A percentile compares a stretch with the other conserved stretches of the same genome.
Evolutionary conservation across 345 rosid species (phyloP).

Genomic region (Lumnitzera littorea): DNA sequence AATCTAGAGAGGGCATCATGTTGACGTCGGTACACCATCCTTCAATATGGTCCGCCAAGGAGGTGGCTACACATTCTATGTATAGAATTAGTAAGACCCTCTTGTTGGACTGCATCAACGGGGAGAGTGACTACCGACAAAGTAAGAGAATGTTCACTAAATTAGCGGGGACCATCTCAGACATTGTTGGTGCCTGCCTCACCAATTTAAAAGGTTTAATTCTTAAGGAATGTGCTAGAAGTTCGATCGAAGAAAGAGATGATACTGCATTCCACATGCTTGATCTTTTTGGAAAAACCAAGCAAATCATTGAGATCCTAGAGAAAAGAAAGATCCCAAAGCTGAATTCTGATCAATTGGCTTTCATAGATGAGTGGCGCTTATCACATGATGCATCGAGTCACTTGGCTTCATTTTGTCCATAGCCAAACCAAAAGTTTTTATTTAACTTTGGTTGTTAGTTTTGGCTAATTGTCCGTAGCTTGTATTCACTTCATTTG

Average conservation of each 20-base stretch:
- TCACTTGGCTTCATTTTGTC: neutral
- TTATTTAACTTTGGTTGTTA: too few relatives aligned
- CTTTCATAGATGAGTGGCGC: conserved; percentile 50
- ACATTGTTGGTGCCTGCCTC: conserved; percentile 70
- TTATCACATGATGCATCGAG: conserved; percentile 16
- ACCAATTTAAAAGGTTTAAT: conserved; percentile 48
- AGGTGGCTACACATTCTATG: conserved; percentile 76
- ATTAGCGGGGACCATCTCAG: conserved; percentile 40
- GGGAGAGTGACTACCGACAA: conserved; percentile 12
- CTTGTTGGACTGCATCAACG: conserved; percentile 21
- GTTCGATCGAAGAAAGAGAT: conserved; percentile 50
- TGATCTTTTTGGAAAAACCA: conserved; percentile 52
- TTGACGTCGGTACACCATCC: too few relatives aligned
- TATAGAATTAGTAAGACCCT: conserved; percentile 57
- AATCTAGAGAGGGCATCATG: too few relatives aligned
- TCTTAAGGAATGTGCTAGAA: conserved; percentile 40
- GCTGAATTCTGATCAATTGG: conserved; percentile 34
- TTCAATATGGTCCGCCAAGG: conserved; percentile 63
- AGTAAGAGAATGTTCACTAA: conserved; percentile 33
- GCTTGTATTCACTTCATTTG: too few relatives aligned
- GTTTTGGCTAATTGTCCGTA: too few relatives aligned
- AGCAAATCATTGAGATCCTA: conserved; percentile 43
- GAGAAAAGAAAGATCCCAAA: conserved; percentile 29
- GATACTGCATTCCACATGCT: conserved; percentile 41
- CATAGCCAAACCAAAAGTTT: too few relatives aligned